A percentile compares a stretch with the other conserved stretches of the same genome.
These are phyloP conservation scores for Musa troglodytarum DNA, from an alignment of 176 grass and related monocot species.

Conservation along the genomic window DNA sequence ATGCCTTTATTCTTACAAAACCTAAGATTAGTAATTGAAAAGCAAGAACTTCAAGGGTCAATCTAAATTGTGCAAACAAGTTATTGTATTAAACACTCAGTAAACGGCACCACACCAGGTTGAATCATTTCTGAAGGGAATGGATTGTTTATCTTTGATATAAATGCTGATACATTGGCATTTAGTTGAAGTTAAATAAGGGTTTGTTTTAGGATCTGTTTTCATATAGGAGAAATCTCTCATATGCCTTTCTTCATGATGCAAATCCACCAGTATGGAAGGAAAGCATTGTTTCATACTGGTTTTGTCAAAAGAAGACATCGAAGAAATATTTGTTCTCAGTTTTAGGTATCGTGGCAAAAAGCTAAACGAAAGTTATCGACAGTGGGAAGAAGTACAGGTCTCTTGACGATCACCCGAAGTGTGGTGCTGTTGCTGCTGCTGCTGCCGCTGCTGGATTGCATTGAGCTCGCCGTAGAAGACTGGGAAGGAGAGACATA, in stretches of 20 bases:
- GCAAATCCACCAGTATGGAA: neutral
- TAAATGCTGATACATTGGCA: neutral
- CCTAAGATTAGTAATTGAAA: neutral
- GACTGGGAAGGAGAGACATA: slow-evolving; percentile 1
- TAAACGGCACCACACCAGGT: neutral
- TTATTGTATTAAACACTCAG: neutral
- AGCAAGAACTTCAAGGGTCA: neutral
- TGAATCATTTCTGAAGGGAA: neutral
- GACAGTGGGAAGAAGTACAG: neutral
- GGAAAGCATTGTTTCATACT: no score
- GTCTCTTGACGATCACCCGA: slow-evolving; percentile 1
- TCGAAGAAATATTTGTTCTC: neutral
- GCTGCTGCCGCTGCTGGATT: neutral
- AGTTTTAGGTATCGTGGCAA: neutral
- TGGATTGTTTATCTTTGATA: neutral
- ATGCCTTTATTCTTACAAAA: neutral
- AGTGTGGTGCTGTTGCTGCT: neutral
- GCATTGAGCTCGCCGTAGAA: neutral
- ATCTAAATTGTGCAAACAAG: neutral
- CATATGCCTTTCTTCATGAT: neutral
- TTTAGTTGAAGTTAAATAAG: neutral
- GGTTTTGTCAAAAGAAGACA: no score
- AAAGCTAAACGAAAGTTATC: neutral
- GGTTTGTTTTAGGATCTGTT: no score
- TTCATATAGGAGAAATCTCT: neutral